Evolutionary conservation across 371 early-diverging fungal genomes (phyloP), one percentile per base, ranked within the genome.

Genomic region (Nematocida ausubeli): DNA sequence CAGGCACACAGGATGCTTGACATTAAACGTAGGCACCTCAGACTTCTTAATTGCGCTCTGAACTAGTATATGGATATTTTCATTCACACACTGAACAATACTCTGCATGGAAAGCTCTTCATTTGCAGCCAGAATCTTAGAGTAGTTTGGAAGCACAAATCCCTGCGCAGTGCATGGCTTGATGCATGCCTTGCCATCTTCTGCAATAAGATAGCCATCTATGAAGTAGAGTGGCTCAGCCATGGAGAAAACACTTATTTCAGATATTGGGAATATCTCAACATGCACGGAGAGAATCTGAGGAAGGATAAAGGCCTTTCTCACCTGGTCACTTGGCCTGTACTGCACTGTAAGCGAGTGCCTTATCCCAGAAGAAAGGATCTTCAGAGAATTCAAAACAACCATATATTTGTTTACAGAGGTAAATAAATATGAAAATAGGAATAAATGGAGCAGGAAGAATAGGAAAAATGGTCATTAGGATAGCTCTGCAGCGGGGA

Each of bases 401-500:
- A 75, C 42, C 78, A 75, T 75, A 69, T 64, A 52, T 75, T 75
- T 63, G 63, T 75, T 75, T 64, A 55, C 49, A 55, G 4, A 22
- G 7, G 14, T 24, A 65, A 72, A 65, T 44, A 39, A 63, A 60
- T 49, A 83, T 89, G 82, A 88, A 90, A 85, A 89, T 93, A 82
- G 93, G 93, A 84, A 93, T 94, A 87, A 94, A 93, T 89, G 94
- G 95, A 85, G 92, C 92, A 87, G 93, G 93, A 86, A 92, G 96
- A 86, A 96, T 96, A 83, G 98, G 98, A 73, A 96, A 96, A 87
- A 89, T 95, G 80, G 95, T 98, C 69, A 89, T 71, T 44, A 79
- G 71, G 57, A 80, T 85, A 47, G 54, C 81, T 49, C 40, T 73
- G 30, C 64, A 82, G n/a, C 69, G 72, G 69, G 86, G 89, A 28